Evolutionary conservation across 371 early-diverging fungal species (phyloP).

Genomic region (Conidiobolus coronatus): DNA sequence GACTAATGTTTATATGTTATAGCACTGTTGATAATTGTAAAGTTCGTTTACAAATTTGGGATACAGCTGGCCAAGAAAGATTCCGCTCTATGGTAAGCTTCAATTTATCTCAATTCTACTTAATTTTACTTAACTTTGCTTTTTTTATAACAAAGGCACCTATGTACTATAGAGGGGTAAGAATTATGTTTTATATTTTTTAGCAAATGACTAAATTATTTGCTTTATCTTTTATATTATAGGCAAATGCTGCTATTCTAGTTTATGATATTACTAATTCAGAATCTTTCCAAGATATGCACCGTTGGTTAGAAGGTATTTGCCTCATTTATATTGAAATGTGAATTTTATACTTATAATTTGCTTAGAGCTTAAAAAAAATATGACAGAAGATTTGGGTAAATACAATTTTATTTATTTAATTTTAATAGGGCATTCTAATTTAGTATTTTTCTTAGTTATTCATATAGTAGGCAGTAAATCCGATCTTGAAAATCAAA

Average conservation of each 20-base stretch:
- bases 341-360: background rate
- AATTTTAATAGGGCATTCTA: background rate
- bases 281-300: slow-evolving; percentile 30
- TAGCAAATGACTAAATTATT: background rate
- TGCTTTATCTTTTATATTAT: background rate
- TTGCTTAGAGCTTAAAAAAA: slow-evolving; percentile 30
- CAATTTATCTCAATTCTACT: background rate
- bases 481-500: slow-evolving; percentile 33
- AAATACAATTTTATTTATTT: slow-evolving; percentile 5
- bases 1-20: background rate
- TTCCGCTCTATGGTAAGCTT: slow-evolving; percentile 27
- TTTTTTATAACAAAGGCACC: slow-evolving; percentile 19
- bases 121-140: too few species aligned
- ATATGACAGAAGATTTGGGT: slow-evolving; percentile 36
- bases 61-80: slow-evolving; percentile 45
- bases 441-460: slow-evolving; percentile 16
- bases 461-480: slow-evolving; percentile 56
- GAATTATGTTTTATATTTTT: slow-evolving; percentile 10
- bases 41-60: slow-evolving; percentile 44
- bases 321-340: background rate
- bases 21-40: slow-evolving; percentile 38
- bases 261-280: slow-evolving; percentile 36
- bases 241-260: slow-evolving; percentile 37
- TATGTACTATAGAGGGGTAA: slow-evolving; percentile 55
- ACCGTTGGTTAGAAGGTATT: slow-evolving; percentile 35